A percentile compares a stretch with the other conserved stretches of the same genome.
Evolutionary conservation across 345 rosid species (phyloP).

Genomic region (Gossypium thurberi): DNA sequence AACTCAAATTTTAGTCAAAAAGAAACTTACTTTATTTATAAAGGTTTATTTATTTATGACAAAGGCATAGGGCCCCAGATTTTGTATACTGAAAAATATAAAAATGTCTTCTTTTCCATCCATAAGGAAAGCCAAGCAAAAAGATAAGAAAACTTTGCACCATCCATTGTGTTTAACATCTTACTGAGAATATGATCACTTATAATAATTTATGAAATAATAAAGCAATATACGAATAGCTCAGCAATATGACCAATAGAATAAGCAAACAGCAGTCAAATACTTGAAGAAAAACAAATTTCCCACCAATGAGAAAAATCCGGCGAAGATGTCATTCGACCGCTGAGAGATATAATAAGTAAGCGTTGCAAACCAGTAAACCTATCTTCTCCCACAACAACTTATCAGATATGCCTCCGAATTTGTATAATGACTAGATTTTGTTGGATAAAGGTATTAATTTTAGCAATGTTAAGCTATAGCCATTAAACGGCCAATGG

Average conservation of each 20-base stretch:
- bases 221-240: neutral
- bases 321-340: conserved; percentile 7
- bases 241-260: conserved; percentile 9
- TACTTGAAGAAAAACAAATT: conserved; percentile 16
- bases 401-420: conserved; percentile 19
- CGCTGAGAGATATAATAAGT: neutral
- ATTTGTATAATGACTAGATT: neutral
- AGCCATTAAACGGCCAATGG: conserved; percentile 9
- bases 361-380: conserved; percentile 11
- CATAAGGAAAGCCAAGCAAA: neutral
- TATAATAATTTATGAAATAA: neutral
- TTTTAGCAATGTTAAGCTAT: conserved; percentile 14
- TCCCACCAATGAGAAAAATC: conserved; percentile 28
- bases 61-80: no score
- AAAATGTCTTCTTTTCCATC: neutral
- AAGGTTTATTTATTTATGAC: no score
- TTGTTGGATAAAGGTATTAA: conserved; percentile 13
- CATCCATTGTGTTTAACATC: neutral
- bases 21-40: neutral
- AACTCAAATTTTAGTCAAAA: neutral
- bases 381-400: conserved; percentile 8
- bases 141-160: neutral
- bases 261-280: conserved; percentile 7
- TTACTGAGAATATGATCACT: neutral
- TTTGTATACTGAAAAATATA: no score